Percentiles rank a stretch among this genome's conserved stretches.
Conservation (phyloP, 331 rosid genomes). For the Quercus tomentella region DNA sequence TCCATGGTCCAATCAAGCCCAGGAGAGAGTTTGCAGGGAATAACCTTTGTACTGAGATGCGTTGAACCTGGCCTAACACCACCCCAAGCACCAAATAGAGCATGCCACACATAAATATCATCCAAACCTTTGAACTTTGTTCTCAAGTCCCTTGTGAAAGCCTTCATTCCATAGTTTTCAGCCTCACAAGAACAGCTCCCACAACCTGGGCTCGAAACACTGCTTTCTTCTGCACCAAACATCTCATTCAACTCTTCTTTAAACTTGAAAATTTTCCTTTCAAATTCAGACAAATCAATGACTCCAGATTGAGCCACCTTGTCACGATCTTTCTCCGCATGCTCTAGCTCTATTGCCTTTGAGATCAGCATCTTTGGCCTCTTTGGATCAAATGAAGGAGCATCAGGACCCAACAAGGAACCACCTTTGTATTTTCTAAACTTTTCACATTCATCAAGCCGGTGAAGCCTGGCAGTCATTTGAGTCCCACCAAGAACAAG, state of each 20-base stretch:
- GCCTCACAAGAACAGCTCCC: conserved; percentile 17
- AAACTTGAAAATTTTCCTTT: conserved; percentile 39
- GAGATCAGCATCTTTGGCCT: conserved; percentile 42
- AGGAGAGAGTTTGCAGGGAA: conserved; percentile 62
- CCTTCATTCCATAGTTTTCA: conserved; percentile 55
- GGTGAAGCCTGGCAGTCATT: conserved; percentile 72
- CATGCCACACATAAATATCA: conserved; percentile 85
- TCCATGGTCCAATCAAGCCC: conserved; percentile 73
- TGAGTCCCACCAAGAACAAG: conserved; percentile 70
- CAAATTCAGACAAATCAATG: conserved; percentile 27
- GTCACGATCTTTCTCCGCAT: conserved; percentile 32
- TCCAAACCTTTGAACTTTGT: conserved; percentile 60
- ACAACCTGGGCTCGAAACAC: conserved; percentile 4
- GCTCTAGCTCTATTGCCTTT: conserved; percentile 61
- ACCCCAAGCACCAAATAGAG: conserved; percentile 91
- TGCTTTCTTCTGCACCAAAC: conserved; percentile 29
- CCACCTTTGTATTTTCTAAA: conserved; percentile 61
- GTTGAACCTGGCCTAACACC: conserved; percentile 85
- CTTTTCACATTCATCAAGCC: conserved; percentile 65
- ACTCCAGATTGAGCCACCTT: conserved; percentile 30
- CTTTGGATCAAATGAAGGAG: conserved; percentile 60
- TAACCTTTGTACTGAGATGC: conserved; percentile 42
- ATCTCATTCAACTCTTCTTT: conserved; percentile 52
- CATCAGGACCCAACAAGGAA: conserved; percentile 40
- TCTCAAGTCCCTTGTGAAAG: conserved; percentile 71